These are phyloP conservation scores for Pyricularia sp. DNA, from an alignment of 2,329 filamentous ascomycete genomes.

Conservation along the genomic window DNA sequence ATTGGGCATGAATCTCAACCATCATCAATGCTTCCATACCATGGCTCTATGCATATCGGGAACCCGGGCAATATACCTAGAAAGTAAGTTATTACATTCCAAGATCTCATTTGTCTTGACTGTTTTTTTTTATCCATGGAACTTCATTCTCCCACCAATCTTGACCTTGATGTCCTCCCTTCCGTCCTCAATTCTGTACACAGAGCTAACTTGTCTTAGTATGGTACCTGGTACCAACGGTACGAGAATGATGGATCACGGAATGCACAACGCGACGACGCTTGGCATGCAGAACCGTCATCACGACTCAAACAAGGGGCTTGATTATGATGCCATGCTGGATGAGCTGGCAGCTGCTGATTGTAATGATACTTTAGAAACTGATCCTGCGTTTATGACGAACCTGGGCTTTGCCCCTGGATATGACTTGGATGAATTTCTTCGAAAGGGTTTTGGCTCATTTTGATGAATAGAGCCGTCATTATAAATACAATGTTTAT, in stretches of 20 bases:
- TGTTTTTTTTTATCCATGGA: neutral
- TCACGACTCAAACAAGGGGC: constrained; percentile 4
- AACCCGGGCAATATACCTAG: neutral
- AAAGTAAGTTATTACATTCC: neutral
- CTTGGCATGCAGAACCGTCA: neutral
- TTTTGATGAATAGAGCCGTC: neutral
- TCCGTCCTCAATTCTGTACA: neutral
- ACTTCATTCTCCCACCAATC: neutral
- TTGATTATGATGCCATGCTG: constrained; percentile 39
- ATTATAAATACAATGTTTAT: too few relatives aligned
- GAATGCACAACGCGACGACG: neutral
- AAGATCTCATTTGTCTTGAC: neutral
- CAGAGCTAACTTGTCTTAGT: neutral
- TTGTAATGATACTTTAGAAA: constrained; percentile 33
- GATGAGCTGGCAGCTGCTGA: constrained; percentile 39
- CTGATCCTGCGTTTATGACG: constrained; percentile 51
- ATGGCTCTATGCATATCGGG: neutral
- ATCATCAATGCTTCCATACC: neutral
- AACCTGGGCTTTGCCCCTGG: constrained; percentile 53
- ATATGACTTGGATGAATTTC: constrained; percentile 44
- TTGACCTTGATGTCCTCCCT: neutral
- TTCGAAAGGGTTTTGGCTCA: neutral
- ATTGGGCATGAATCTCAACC: neutral
- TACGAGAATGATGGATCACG: neutral
- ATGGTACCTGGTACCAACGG: neutral